These are phyloP conservation scores for Aspergillus quadricinctus DNA, from an alignment of 2,329 filamentous ascomycete genomes.

Conservation along the genomic window DNA sequence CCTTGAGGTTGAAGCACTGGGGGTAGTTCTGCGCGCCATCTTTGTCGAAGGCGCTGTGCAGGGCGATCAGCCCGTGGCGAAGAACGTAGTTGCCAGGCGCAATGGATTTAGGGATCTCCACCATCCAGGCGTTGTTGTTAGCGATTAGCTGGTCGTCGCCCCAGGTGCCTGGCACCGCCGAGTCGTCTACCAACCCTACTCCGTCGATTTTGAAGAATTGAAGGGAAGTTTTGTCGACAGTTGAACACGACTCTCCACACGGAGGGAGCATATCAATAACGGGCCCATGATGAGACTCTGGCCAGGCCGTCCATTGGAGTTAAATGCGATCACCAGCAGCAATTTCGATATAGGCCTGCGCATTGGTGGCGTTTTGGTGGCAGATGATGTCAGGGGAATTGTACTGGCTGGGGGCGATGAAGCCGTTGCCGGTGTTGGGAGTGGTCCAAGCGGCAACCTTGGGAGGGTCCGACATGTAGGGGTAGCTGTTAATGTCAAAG, in stretches of 20 bases:
- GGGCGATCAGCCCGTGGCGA: constrained; percentile 50
- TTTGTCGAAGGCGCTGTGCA: constrained; percentile 39
- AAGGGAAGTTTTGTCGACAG: constrained; percentile 47
- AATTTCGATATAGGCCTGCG: constrained; percentile 47
- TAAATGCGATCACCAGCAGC: constrained; percentile 54
- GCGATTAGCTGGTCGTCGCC: constrained; percentile 49
- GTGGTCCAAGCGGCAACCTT: constrained; percentile 51
- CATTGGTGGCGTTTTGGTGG: constrained; percentile 53
- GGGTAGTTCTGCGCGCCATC: constrained; percentile 49
- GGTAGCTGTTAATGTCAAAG: constrained; percentile 26
- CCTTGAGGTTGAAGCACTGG: constrained; percentile 54
- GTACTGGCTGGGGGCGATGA: constrained; percentile 43
- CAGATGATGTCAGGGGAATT: constrained; percentile 51
- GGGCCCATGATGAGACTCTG: constrained; percentile 57
- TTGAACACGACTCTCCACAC: constrained; percentile 50
- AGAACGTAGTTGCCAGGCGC: constrained; percentile 48
- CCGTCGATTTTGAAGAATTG: constrained; percentile 60
- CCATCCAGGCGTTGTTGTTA: constrained; percentile 46
- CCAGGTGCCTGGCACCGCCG: constrained; percentile 45
- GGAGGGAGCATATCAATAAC: constrained; percentile 59
- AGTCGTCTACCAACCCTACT: constrained; percentile 46
- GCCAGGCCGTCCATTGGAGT: constrained; percentile 62
- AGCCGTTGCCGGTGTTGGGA: constrained; percentile 49
- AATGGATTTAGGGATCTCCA: constrained; percentile 42
- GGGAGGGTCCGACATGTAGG: constrained; percentile 31